These are phyloP conservation scores for Ceratobasidium sp. DNA, from an alignment of 1,284 basidiomycete species.

Conservation along the genomic window DNA sequence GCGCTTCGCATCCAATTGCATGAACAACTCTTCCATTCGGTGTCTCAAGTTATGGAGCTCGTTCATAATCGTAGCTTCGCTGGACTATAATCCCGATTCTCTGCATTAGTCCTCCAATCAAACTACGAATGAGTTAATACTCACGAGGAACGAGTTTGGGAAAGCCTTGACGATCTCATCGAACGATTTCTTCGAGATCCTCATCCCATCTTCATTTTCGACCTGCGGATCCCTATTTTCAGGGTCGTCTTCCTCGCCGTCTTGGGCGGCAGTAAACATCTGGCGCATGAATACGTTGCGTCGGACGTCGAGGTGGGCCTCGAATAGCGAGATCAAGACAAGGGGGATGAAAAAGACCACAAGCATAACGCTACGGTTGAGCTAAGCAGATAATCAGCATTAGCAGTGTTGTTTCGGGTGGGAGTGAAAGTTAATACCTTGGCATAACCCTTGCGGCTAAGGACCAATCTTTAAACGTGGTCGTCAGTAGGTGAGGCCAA, in stretches of 20 bases:
- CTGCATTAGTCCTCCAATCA: conserved; percentile 36
- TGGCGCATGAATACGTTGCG: conserved; percentile 69
- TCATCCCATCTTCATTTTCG: conserved; percentile 63
- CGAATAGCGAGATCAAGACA: conserved; percentile 74
- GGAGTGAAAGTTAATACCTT: conserved; percentile 53
- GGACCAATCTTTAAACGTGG: conserved; percentile 56
- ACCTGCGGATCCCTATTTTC: conserved; percentile 66
- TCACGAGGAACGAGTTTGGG: conserved; percentile 75
- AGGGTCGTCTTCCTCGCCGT: conserved; percentile 69
- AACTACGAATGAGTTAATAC: conserved; percentile 48
- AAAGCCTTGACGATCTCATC: conserved; percentile 75
- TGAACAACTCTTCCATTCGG: conserved; percentile 63
- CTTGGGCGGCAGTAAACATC: conserved; percentile 68
- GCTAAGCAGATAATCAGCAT: conserved; percentile 52
- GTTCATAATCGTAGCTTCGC: conserved; percentile 68
- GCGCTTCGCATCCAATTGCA: conserved; percentile 55
- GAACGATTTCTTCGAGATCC: conserved; percentile 79
- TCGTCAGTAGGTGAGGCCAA: background rate
- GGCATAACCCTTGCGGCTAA: conserved; percentile 62
- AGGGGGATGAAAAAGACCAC: conserved; percentile 82
- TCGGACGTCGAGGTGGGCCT: conserved; percentile 62
- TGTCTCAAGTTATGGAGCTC: conserved; percentile 68
- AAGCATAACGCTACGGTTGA: conserved; percentile 81
- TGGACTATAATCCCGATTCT: conserved; percentile 61
- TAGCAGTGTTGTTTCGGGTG: conserved; percentile 43